Evolutionary conservation across 441 rosid species (phyloP), one percentile per base, ranked within the genome.

Genomic region (Pelargonium myrrhifolium): DNA sequence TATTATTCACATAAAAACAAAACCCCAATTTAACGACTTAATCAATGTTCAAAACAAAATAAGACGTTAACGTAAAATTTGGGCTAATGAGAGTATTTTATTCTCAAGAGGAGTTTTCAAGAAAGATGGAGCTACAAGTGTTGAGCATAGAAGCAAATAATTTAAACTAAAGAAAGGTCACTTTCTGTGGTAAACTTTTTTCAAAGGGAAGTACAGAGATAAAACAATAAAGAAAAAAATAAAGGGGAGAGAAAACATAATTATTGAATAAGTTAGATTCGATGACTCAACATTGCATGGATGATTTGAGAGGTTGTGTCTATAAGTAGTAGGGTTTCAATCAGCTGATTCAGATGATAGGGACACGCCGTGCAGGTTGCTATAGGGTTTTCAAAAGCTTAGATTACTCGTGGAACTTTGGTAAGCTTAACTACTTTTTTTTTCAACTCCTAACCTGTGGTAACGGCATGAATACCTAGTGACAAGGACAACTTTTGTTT

Each of bases 331-430:
- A 37, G 59, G 68, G 72, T 68, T 74, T 5, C 71, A 20, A 56
- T 77, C 84, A 55, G 65, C 77, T 69, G 75, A 79, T 67, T 79
- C 82, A 71, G 75, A 62, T 68, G 79, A 79, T 28, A 43, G 17
- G 39, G 74, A 79, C 78, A 65, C 28, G 49, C 12, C 49, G 49
- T 43, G n/a, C 49, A 43, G 14, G n/a, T 43, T 43, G 49, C 4
- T 9, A n/a, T n/a, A n/a, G 45, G 45, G 43, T 40, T 40, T 40
- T 40, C 45, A 40, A 40, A 10, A 40, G 45, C 5, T 10, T 6
- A 40, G 12, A 9, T 40, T 40, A 40, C 12, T 8, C 45, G 9
- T 40, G 45, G 3, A 40, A 40, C 45, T 10, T 31, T 31, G 37
- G 37, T 31, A 6, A 31, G 37, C 2, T 31, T 31, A 31, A 31